Evolutionary conservation across 2,329 filamentous ascomycete species (phyloP).

Genomic region (Sodiomyces alkalinus): DNA sequence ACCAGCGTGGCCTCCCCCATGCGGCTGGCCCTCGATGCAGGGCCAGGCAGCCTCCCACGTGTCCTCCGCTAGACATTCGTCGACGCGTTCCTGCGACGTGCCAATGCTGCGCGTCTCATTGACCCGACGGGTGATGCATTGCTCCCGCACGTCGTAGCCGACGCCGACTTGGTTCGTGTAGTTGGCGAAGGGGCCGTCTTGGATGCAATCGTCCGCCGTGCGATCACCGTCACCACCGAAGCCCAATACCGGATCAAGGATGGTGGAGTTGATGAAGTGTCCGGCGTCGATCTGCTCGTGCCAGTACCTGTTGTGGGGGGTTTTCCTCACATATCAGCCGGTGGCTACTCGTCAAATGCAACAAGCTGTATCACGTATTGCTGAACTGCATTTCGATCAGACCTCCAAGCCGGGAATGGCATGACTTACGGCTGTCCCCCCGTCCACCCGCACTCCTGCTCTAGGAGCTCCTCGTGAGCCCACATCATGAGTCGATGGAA

Average conservation of each 20-base stretch:
- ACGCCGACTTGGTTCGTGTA: constrained; percentile 8
- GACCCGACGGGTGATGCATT: constrained; percentile 1
- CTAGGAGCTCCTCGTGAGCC: constrained; percentile 13
- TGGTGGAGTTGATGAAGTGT: constrained; percentile 2
- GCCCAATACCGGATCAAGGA: constrained; percentile 6
- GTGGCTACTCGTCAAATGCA: no score
- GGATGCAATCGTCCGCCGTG: neutral
- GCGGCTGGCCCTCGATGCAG: constrained; percentile 14
- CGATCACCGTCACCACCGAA: constrained; percentile 7
- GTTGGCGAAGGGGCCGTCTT: constrained; percentile 2
- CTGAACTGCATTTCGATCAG: no score
- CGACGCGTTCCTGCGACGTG: neutral
- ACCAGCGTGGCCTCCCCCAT: constrained; percentile 12
- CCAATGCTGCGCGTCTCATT: neutral
- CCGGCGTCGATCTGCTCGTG: constrained; percentile 5
- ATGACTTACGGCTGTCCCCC: constrained; percentile 12
- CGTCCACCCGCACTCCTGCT: constrained; percentile 13
- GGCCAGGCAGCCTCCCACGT: constrained; percentile 9
- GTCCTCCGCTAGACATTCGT: neutral
- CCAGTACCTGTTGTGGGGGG: constrained; percentile 3
- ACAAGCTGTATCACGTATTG: no score
- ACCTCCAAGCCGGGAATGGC: no score
- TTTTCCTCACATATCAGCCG: no score
- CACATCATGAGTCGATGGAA: constrained; percentile 15
- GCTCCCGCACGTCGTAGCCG: constrained; percentile 2